Evolutionary conservation across 352 stramenopile genomes (phyloP).

Genomic region (Globisporangium abappressorium): DNA sequence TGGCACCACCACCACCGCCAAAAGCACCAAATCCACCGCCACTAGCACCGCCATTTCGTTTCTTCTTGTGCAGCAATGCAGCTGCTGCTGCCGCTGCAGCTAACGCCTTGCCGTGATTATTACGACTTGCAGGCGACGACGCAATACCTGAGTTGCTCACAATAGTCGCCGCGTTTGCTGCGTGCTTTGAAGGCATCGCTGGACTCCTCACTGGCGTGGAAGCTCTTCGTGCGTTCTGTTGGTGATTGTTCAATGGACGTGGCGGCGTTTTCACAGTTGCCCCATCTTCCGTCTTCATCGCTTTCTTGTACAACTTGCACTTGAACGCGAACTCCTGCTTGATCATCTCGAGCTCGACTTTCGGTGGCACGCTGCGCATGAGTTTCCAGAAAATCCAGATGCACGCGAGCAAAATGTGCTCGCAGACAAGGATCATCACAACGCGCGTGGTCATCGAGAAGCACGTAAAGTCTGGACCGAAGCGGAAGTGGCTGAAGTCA

Average conservation of each 20-base stretch:
- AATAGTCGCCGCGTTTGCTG: background rate
- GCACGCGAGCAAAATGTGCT: constrained; percentile 53
- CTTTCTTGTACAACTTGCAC: constrained; percentile 59
- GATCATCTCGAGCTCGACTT: constrained; percentile 61
- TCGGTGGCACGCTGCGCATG: constrained; percentile 52
- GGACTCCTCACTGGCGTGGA: background rate
- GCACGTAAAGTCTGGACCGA: constrained; percentile 73
- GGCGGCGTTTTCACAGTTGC: background rate
- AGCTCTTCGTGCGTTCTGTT: background rate
- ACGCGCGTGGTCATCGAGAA: constrained; percentile 74
- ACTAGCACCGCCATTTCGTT: background rate
- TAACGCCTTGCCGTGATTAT: constrained; percentile 5
- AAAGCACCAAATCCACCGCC: background rate
- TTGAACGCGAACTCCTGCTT: constrained; percentile 77
- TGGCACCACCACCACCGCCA: constrained; percentile 11
- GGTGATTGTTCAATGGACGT: background rate
- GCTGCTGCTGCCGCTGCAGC: constrained; percentile 12
- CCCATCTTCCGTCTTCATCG: constrained; percentile 11
- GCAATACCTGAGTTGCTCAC: constrained; percentile 16
- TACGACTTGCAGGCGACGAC: background rate
- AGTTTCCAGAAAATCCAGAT: constrained; percentile 76
- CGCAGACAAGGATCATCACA: constrained; percentile 76
- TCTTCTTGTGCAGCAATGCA: constrained; percentile 11
- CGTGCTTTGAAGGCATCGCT: background rate
- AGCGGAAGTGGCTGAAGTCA: constrained; percentile 62